A percentile compares a stretch with the other conserved stretches of the same genome.
phyloP scores from a whole-genome alignment of 495 filamentous ascomycete genomes.

The Pseudoneurospora amorphoporcata region DNA sequence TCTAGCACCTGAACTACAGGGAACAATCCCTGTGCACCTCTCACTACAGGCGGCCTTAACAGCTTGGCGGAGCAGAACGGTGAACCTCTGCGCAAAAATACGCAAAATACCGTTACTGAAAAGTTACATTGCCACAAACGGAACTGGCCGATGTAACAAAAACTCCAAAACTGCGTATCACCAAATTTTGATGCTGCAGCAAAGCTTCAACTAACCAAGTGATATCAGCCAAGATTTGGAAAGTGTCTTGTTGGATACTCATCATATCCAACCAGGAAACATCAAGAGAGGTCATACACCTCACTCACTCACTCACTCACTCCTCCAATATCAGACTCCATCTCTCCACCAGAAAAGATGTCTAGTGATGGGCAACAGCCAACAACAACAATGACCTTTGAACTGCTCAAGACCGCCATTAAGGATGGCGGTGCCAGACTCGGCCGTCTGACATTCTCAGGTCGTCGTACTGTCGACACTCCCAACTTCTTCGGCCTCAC shows the following conservation, averaged over 20 bases:
- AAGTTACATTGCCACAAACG: neutral
- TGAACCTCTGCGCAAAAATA: neutral
- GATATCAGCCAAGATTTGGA: neutral
- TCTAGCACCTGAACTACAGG: neutral
- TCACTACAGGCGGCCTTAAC: neutral
- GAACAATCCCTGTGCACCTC: neutral
- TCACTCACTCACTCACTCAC: neutral
- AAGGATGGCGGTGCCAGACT: slow-evolving; percentile 37
- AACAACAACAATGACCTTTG: slow-evolving; percentile 26
- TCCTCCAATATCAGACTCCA: neutral
- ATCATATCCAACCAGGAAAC: neutral
- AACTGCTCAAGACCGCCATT: slow-evolving; percentile 26
- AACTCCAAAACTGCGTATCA: neutral
- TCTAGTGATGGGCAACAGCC: slow-evolving; percentile 8
- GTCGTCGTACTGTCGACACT: slow-evolving; percentile 55
- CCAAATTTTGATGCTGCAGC: neutral
- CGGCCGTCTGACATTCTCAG: slow-evolving; percentile 51
- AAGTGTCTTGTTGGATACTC: neutral
- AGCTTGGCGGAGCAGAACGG: neutral
- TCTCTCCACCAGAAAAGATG: slow-evolving; percentile 5
- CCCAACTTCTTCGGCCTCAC: slow-evolving; percentile 71
- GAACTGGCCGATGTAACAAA: neutral
- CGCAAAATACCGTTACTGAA: neutral
- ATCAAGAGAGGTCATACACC: neutral
- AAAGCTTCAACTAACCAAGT: neutral